These are phyloP conservation scores for Boletellus deceptivus DNA, from an alignment of 1,284 basidiomycete genomes.

Conservation along the genomic window DNA sequence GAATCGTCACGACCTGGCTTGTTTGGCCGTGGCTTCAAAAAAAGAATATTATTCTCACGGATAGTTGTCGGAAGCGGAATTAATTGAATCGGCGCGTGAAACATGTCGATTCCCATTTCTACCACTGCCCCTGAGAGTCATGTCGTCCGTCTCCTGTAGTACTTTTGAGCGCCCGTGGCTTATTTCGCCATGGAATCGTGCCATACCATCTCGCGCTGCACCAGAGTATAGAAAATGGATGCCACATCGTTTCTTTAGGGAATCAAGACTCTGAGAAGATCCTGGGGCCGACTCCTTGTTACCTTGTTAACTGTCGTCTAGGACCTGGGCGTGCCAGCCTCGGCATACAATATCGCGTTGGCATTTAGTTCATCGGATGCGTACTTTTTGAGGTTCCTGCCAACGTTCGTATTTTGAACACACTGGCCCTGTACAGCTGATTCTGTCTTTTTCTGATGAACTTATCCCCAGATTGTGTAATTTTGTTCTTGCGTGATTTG, in stretches of 20 bases:
- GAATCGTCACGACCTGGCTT: background rate
- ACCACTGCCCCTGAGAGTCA: too few relatives aligned
- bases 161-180: too few relatives aligned
- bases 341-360: constrained; percentile 60
- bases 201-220: constrained; percentile 5
- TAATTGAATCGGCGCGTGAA: background rate
- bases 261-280: constrained; percentile 12
- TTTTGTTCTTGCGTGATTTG: background rate
- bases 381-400: constrained; percentile 68
- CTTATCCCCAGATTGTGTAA: constrained; percentile 40
- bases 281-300: background rate
- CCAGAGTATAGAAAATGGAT: too few relatives aligned
- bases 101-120: background rate
- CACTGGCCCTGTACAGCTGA: background rate
- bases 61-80: background rate
- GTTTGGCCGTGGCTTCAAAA: constrained; percentile 4
- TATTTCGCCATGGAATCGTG: constrained; percentile 1
- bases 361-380: constrained; percentile 65
- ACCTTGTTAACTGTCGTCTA: constrained; percentile 14
- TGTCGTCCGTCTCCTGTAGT: too few relatives aligned
- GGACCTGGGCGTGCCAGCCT: constrained; percentile 47
- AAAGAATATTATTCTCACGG: constrained; percentile 24
- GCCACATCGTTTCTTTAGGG: background rate
- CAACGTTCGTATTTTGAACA: constrained; percentile 47
- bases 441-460: background rate